These are phyloP conservation scores for Berkeleyomyces rouxiae DNA, from an alignment of 2,329 filamentous ascomycete species.

Conservation along the genomic window DNA sequence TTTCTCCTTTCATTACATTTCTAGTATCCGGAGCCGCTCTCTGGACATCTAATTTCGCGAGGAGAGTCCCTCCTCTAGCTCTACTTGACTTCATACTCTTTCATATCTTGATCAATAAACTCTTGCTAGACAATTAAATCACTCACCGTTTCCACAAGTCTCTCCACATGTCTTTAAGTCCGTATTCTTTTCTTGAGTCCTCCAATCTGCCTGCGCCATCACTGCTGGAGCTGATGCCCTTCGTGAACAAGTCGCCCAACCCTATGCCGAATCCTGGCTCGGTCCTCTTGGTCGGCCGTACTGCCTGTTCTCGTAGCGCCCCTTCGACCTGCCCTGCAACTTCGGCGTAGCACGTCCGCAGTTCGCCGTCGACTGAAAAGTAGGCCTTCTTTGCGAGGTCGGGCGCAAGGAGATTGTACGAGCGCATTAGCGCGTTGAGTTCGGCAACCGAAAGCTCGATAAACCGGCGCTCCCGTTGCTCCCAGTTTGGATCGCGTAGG, in stretches of 20 bases:
- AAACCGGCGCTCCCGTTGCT: conserved; percentile 56
- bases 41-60: background rate
- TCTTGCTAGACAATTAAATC: background rate
- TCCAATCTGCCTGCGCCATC: conserved; percentile 30
- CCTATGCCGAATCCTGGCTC: conserved; percentile 16
- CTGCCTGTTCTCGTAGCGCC: conserved; percentile 54
- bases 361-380: conserved; percentile 66
- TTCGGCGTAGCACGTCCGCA: conserved; percentile 67
- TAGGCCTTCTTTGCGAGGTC: conserved; percentile 88
- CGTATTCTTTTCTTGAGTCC: conserved; percentile 59
- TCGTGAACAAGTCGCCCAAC: conserved; percentile 13
- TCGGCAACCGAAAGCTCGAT: conserved; percentile 58
- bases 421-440: conserved; percentile 64
- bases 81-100: background rate
- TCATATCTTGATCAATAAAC: background rate
- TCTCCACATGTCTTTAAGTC: conserved; percentile 76
- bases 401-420: conserved; percentile 91
- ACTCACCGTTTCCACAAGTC: conserved; percentile 44
- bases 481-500: conserved; percentile 67
- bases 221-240: conserved; percentile 20
- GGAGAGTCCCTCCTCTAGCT: background rate
- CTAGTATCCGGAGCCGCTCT: background rate
- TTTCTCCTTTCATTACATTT: background rate
- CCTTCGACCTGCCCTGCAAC: conserved; percentile 60
- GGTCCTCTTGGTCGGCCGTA: conserved; percentile 24